These are phyloP conservation scores for Plantago lanceolata DNA, from an alignment of 305 asterid genomes.

Conservation along the genomic window DNA sequence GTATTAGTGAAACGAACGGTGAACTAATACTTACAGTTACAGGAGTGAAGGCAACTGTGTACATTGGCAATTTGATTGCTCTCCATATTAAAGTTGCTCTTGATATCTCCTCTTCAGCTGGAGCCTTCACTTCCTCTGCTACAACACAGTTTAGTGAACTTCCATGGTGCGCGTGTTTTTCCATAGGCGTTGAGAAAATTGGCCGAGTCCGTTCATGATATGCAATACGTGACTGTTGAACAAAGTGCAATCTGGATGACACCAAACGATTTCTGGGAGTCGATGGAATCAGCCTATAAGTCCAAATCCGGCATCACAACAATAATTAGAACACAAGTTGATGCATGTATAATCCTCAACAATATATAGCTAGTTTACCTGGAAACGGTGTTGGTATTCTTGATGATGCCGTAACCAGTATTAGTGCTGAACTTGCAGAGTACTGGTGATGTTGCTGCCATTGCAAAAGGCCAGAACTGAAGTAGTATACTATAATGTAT, in stretches of 20 bases:
- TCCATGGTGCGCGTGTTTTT: not conserved
- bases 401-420: no score
- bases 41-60: slow-evolving; percentile 58
- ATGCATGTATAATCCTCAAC: no score
- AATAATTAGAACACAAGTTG: no score
- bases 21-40: slow-evolving; percentile 39
- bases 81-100: slow-evolving; percentile 49
- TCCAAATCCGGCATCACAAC: no score
- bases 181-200: not conserved
- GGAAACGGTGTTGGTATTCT: no score
- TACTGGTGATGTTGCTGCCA: no score
- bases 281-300: not conserved
- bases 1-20: not conserved
- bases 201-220: not conserved
- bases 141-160: not conserved
- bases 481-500: no score
- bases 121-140: not conserved
- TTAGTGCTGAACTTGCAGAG: no score
- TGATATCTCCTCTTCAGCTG: slow-evolving; percentile 23
- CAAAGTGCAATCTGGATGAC: not conserved
- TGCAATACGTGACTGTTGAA: not conserved
- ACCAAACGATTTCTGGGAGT: not conserved
- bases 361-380: no score
- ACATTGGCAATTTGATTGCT: slow-evolving; percentile 60
- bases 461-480: no score